Conservation (phyloP, 441 rosid genomes). For the Gossypium lobatum region DNA sequence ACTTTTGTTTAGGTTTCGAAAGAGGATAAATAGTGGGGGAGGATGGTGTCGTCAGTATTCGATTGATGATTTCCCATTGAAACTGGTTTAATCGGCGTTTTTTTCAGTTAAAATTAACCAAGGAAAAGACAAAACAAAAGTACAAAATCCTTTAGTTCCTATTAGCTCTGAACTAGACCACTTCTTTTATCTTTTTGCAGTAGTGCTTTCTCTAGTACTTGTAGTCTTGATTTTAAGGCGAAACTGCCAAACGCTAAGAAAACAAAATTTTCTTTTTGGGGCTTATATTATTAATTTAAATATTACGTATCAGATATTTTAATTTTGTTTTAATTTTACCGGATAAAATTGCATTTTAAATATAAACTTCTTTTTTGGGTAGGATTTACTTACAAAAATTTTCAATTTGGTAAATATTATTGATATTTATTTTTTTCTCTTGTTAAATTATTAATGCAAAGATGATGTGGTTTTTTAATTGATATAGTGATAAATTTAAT, state of each 20-base stretch:
- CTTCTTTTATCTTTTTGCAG: background rate
- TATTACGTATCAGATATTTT: too few species aligned
- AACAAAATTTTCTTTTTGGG: background rate
- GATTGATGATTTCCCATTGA: background rate
- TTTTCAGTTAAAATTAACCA: background rate
- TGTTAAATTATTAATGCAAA: too few species aligned
- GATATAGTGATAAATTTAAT: too few species aligned
- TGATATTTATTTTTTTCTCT: too few species aligned
- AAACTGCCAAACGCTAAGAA: background rate
- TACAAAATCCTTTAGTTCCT: background rate
- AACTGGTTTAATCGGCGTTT: background rate
- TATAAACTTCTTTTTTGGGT: too few species aligned
- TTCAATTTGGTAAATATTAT: too few species aligned
- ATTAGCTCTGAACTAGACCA: background rate
- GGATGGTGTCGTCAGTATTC: background rate
- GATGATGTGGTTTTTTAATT: too few species aligned
- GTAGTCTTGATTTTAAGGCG: background rate
- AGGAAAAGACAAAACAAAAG: background rate
- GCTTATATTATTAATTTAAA: too few species aligned
- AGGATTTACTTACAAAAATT: too few species aligned
- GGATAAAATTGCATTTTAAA: too few species aligned
- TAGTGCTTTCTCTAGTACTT: background rate
- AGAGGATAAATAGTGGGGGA: background rate
- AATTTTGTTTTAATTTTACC: too few species aligned
- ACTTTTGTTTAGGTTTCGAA: background rate